Evolutionary conservation across 2,329 filamentous ascomycete species (phyloP), one percentile per base, ranked within the genome.

Genomic region (Cryphonectria nitschkei): DNA sequence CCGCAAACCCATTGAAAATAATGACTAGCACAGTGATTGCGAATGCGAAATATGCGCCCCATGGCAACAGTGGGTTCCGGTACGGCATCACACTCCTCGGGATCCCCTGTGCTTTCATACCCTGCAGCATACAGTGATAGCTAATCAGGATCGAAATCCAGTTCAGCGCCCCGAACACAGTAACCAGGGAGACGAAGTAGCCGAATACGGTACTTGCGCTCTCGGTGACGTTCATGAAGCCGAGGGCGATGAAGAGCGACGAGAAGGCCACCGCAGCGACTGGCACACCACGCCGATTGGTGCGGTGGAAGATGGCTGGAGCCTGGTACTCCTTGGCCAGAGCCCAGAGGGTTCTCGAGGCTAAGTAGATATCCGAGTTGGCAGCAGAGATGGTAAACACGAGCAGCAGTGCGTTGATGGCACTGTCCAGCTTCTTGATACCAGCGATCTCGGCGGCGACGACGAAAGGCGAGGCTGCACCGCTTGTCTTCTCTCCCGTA

Each of bases 361-460:
- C 81, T 39, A 80, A 79, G 75, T 84, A 88, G 74, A 88, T 85
- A 76, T 89, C 89, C 50, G 86, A 88, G 79, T 90, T 89, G 2
- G 88, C 88, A 4, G 88, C 88, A 56, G 84, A 87, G 72, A 90
- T 85, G 7, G 87, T 87, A 56, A 87, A 86, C 13, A 84, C 85
- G 43, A 90, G 82, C n/a, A 90, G 82, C 75, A 89, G 81, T 2
- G 85, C 87, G 76, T 90, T 90, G 77, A 90, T 87, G 54, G 89
- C 85, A 74, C 87, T 81, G 29, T 85, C 85, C 1, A 89, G 78
- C 3, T 84, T 77, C 2, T 76, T 76, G 70, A 90, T 86, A 2
- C 82, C 79, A 2, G 88, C 80, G 11, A 84, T 79, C 67, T 84
- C 81, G 83, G 89, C 89, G 14, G 87, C 86, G 37, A 86, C 78